Base-by-base conservation (phyloP, 1,284 basidiomycete species). In the Papiliotrema flavescens region DNA sequence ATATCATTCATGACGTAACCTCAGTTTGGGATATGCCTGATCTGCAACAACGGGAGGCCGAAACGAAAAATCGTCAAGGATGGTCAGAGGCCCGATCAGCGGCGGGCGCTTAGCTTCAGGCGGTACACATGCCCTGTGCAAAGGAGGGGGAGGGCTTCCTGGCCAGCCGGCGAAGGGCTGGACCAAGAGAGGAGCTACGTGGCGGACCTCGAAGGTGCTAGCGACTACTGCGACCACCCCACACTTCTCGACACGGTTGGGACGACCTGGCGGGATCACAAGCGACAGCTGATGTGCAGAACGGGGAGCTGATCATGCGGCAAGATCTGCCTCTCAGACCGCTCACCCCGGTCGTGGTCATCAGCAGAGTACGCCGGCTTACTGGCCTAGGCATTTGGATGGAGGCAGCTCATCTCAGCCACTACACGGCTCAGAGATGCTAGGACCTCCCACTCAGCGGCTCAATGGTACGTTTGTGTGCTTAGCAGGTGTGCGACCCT, bases 171-270 rank as follows among this genome's bases (percentile, higher is more conserved):
- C n/a, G n/a, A n/a, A n/a, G n/a, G n/a, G n/a, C n/a, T n/a, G n/a
- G n/a, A n/a, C n/a, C n/a, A n/a, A n/a, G n/a, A n/a, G n/a, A n/a
- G n/a, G n/a, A n/a, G n/a, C n/a, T 71, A 65, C 37, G 58, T 71
- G 4, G 56, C 40, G 43, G 63, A 71, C 47, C 57, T 60, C 26
- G 56, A 61, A 48, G 55, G 51, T 43, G 58, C 52, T 20, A 59
- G 51, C 34, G 67, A 71, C 49, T 60, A 62, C 32, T 71, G 69
- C 53, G 57, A 66, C 44, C 64, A 69, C 47, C 62, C 67, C 2
- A 59, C 63, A 9, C 32, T 68, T 26, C 46, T 64, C 0, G 48
- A 57, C 3, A 24, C 58, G 35, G 65, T 65, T 43, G 47, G 61
- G 20, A 41, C 37, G 20, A 11, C 15, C 15, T n/a, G 20, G 11